Evolutionary conservation across 2,329 filamentous ascomycete species (phyloP).

Genomic region (Aspergillus fijiensis): DNA sequence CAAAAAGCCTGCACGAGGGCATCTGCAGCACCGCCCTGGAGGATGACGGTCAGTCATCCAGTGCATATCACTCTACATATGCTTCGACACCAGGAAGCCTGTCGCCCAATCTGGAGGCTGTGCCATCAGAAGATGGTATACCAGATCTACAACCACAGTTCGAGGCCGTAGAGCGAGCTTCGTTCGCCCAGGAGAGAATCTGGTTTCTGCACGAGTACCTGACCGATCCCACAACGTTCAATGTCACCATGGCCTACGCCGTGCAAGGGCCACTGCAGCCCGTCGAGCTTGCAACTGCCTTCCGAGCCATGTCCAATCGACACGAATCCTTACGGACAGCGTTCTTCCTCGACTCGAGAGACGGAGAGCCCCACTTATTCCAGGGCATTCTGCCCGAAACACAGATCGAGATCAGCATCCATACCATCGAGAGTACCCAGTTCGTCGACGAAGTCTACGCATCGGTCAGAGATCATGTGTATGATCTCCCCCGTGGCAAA

Average conservation of each 20-base stretch:
- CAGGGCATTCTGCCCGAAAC: not conserved
- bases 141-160: not conserved
- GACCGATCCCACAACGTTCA: not conserved
- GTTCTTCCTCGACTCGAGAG: not conserved
- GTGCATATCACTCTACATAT: not conserved
- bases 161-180: not conserved
- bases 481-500: not conserved
- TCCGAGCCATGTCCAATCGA: not conserved
- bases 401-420: not conserved
- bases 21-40: no score
- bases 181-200: not conserved
- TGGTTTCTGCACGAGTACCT: constrained; percentile 1
- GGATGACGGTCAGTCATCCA: not conserved
- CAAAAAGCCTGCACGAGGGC: no score
- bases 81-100: not conserved
- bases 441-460: not conserved
- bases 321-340: not conserved
- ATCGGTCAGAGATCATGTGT: not conserved
- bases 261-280: not conserved
- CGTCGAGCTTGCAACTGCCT: not conserved
- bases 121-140: not conserved
- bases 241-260: not conserved
- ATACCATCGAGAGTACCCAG: not conserved
- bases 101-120: not conserved
- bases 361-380: not conserved